phyloP scores from a whole-genome alignment of 2,329 filamentous ascomycete genomes.

The Periconia macrospinosa region DNA sequence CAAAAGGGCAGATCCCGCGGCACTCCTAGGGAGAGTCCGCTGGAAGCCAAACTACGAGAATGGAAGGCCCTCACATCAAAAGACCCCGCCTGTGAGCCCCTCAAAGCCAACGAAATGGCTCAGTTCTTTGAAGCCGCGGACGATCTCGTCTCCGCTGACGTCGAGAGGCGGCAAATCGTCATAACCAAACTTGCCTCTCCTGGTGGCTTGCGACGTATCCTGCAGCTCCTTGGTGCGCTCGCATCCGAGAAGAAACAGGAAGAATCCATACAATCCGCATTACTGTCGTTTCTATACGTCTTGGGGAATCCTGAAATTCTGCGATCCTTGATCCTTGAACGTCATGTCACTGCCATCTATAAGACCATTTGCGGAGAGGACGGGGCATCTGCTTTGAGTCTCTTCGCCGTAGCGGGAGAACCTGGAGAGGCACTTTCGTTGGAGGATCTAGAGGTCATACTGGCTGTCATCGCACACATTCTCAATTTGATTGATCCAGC shows the following conservation, averaged over 20 bases:
- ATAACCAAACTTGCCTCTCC: conserved; percentile 1
- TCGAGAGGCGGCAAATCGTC: conserved; percentile 2
- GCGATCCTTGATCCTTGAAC: conserved; percentile 34
- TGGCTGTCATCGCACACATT: neutral
- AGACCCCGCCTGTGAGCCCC: neutral
- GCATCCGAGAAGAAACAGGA: neutral
- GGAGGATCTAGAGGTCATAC: neutral
- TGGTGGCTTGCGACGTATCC: neutral
- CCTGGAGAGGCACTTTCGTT: neutral
- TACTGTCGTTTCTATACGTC: conserved; percentile 14
- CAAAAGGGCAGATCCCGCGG: neutral
- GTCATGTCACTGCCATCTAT: conserved; percentile 26
- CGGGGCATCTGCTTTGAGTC: conserved; percentile 12
- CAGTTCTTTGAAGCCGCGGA: conserved; percentile 11
- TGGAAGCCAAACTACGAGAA: neutral
- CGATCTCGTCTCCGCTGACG: conserved; percentile 7
- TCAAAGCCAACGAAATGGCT: neutral
- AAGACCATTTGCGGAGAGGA: conserved; percentile 30
- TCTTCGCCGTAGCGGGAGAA: neutral
- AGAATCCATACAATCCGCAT: neutral
- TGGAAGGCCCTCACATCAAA: conserved; percentile 1
- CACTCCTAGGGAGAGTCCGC: neutral
- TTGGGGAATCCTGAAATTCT: conserved; percentile 31
- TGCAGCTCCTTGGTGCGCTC: neutral
- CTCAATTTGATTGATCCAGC: neutral